Evolutionary conservation across 257 asterid species (phyloP).

Genomic region (Solanum medicagineum): DNA sequence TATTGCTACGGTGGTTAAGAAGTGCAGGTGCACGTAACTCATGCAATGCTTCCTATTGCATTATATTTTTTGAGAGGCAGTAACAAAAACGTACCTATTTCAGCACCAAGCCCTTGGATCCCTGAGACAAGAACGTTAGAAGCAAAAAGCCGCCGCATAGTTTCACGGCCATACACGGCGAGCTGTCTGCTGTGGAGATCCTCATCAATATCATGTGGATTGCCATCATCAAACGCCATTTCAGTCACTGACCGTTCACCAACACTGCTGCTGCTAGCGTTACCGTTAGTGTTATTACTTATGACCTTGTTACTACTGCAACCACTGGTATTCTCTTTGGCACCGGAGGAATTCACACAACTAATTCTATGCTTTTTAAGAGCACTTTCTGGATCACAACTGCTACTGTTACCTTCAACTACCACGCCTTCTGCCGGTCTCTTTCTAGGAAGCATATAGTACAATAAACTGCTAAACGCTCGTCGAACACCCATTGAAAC

Average conservation of each 20-base stretch:
- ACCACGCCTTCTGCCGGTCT: conserved; percentile 88
- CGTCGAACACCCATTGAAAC: conserved; percentile 43
- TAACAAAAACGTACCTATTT: conserved; percentile 42
- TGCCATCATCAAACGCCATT: conserved; percentile 85
- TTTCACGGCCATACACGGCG: conserved; percentile 92
- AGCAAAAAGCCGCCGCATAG: conserved; percentile 85
- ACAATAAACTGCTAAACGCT: conserved; percentile 54
- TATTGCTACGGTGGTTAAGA: not conserved
- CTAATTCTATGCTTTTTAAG: conserved; percentile 46
- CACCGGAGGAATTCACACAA: conserved; percentile 10
- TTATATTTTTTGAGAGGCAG: not conserved
- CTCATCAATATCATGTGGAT: conserved; percentile 73
- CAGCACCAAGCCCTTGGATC: conserved; percentile 88
- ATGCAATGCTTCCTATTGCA: not conserved
- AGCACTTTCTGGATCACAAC: conserved; percentile 27
- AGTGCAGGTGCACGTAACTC: not conserved
- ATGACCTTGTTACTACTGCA: conserved; percentile 7
- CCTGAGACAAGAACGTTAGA: conserved; percentile 82
- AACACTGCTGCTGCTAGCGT: conserved; percentile 16
- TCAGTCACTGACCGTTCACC: conserved; percentile 39
- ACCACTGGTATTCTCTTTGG: conserved; percentile 19
- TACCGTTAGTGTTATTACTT: conserved; percentile 21
- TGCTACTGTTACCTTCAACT: conserved; percentile 27
- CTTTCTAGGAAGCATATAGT: conserved; percentile 98
- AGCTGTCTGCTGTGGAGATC: conserved; percentile 98